Conservation (phyloP, 352 stramenopile genomes). For the Globisporangium acanthophoron region DNA sequence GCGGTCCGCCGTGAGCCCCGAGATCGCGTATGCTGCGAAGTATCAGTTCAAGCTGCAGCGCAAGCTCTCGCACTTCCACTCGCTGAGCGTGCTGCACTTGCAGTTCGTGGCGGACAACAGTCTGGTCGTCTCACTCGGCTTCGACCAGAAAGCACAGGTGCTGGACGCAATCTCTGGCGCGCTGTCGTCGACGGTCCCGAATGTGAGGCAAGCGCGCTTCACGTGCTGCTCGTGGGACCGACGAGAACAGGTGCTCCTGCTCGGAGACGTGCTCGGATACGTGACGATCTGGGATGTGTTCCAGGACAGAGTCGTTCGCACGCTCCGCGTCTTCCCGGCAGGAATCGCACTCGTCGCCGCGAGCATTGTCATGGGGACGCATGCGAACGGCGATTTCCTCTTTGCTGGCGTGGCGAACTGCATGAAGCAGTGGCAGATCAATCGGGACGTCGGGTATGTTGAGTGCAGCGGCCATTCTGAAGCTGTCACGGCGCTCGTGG, state of each 20-base stretch:
- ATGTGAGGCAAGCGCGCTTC: slow-evolving; percentile 40
- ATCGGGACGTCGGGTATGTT: slow-evolving; percentile 53
- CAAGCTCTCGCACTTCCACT: slow-evolving; percentile 57
- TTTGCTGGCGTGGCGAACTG: slow-evolving; percentile 32
- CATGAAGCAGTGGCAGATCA: slow-evolving; percentile 57
- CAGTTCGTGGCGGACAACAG: slow-evolving; percentile 59
- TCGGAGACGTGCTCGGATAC: slow-evolving; percentile 42
- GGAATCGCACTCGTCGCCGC: slow-evolving; percentile 14
- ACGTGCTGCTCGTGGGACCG: slow-evolving; percentile 60
- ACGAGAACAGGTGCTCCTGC: slow-evolving; percentile 36
- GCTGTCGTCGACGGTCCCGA: slow-evolving; percentile 51
- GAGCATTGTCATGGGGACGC: slow-evolving; percentile 1
- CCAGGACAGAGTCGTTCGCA: slow-evolving; percentile 51
- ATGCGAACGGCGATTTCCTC: slow-evolving; percentile 29
- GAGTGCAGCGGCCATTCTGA: slow-evolving; percentile 50
- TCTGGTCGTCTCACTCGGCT: slow-evolving; percentile 69
- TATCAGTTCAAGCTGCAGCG: slow-evolving; percentile 57
- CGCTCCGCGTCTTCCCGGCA: slow-evolving; percentile 22
- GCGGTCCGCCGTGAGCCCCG: not conserved
- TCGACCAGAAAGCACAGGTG: slow-evolving; percentile 67
- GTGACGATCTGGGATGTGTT: slow-evolving; percentile 67
- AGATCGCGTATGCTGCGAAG: slow-evolving; percentile 14
- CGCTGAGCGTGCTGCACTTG: slow-evolving; percentile 48
- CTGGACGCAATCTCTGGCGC: slow-evolving; percentile 58
- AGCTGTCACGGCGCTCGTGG: slow-evolving; percentile 35